Conservation (phyloP, 2,329 filamentous ascomycete genomes). For the Xylaria sp. region DNA sequence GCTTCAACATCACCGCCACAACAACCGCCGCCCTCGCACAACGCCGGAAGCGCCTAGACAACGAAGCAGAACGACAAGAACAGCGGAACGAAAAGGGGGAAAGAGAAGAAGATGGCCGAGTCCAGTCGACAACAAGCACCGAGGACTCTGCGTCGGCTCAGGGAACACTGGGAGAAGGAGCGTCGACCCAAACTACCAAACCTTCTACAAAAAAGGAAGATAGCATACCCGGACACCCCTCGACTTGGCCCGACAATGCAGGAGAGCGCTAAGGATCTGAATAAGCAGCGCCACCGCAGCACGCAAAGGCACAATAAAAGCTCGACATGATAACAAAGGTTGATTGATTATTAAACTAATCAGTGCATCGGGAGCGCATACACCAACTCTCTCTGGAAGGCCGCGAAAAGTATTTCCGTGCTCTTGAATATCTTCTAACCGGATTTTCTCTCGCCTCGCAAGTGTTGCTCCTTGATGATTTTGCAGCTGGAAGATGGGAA, state of each 20-base stretch:
- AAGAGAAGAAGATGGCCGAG: too few species aligned
- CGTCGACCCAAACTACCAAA: not conserved
- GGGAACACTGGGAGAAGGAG: too few species aligned
- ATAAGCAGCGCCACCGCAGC: too few species aligned
- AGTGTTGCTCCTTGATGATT: not conserved
- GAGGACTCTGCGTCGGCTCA: too few species aligned
- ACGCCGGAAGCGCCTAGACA: not conserved
- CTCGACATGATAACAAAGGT: not conserved
- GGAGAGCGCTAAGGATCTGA: not conserved
- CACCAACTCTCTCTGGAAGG: not conserved
- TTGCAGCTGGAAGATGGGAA: not conserved
- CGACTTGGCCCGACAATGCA: conserved; percentile 16
- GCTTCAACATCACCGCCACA: not conserved
- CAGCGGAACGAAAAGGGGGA: too few species aligned
- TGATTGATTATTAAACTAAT: not conserved
- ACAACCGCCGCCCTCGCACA: too few species aligned
- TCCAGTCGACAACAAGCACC: too few species aligned
- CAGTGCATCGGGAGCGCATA: not conserved
- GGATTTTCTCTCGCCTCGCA: not conserved
- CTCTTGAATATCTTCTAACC: too few species aligned
- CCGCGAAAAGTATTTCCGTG: not conserved
- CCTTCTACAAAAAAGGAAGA: not conserved
- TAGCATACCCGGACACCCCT: conserved; percentile 17
- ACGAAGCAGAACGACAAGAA: not conserved
- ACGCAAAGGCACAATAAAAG: not conserved